Conservation (phyloP, 352 stramenopile species). For the Pythium angustatum region DNA sequence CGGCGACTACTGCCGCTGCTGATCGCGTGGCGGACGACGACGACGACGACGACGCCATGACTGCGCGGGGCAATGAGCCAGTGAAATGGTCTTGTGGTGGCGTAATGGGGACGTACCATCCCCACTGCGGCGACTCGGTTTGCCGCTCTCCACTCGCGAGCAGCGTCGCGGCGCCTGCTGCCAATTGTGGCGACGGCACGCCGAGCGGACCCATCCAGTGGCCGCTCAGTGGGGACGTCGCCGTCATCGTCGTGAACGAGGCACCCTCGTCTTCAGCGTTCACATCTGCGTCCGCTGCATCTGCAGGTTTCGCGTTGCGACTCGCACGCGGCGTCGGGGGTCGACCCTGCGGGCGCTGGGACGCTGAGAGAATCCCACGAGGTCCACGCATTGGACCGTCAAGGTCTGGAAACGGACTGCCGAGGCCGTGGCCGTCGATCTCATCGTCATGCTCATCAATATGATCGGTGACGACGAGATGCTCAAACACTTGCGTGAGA, state of each 20-base stretch:
- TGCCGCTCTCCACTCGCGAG: constrained; percentile 30
- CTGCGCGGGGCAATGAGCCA: constrained; percentile 3
- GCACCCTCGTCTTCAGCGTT: no score
- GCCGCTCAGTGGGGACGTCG: neutral
- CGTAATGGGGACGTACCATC: constrained; percentile 87
- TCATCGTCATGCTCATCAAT: constrained; percentile 35
- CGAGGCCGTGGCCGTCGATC: constrained; percentile 11
- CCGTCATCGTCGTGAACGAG: no score
- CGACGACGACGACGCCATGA: constrained; percentile 10
- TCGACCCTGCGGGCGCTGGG: constrained; percentile 1
- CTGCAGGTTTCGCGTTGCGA: neutral
- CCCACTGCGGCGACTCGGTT: constrained; percentile 81
- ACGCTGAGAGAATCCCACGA: neutral
- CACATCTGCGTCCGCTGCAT: no score
- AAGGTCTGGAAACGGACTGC: constrained; percentile 18
- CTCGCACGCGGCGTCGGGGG: constrained; percentile 17
- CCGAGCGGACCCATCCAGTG: constrained; percentile 26
- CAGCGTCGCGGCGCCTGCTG: neutral
- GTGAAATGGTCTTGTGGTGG: constrained; percentile 63
- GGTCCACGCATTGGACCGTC: constrained; percentile 15
- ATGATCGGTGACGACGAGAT: constrained; percentile 19
- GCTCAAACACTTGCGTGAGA: constrained; percentile 75
- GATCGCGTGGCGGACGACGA: neutral
- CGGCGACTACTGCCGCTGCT: neutral
- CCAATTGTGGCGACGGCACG: constrained; percentile 17